These are phyloP conservation scores for Chiua virens DNA, from an alignment of 768 basidiomycete genomes.

Conservation along the genomic window DNA sequence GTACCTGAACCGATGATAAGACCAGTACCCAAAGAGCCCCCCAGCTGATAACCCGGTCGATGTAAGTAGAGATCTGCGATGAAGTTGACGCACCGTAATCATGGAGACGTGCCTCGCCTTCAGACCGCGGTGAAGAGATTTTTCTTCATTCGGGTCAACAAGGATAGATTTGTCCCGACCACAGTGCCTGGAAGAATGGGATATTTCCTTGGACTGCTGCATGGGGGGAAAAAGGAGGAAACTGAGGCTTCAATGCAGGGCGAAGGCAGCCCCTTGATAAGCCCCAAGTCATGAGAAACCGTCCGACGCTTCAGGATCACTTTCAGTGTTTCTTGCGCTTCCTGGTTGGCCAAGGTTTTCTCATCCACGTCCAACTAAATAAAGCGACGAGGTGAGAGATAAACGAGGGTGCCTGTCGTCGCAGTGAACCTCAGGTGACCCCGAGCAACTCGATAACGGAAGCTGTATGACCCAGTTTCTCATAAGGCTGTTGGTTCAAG, in stretches of 20 bases:
- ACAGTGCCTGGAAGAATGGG: background rate
- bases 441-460: background rate
- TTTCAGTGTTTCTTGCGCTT: background rate
- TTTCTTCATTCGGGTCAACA: conserved; percentile 34
- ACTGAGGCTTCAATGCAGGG: background rate
- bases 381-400: background rate
- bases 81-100: conserved; percentile 44
- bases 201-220: background rate
- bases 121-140: conserved; percentile 48
- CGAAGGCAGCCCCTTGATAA: background rate
- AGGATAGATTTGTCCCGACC: conserved; percentile 14
- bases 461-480: background rate
- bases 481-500: background rate
- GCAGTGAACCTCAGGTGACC: background rate
- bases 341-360: background rate
- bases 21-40: conserved; percentile 54
- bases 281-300: conserved; percentile 1
- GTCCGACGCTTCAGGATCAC: background rate
- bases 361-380: background rate
- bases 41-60: conserved; percentile 33
- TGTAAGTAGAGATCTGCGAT: background rate
- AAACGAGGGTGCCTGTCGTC: background rate
- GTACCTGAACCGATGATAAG: conserved; percentile 61
- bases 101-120: conserved; percentile 55
- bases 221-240: background rate